These are phyloP conservation scores for Rhynchosporium agropyri DNA, from an alignment of 2,329 filamentous ascomycete species.

Conservation along the genomic window DNA sequence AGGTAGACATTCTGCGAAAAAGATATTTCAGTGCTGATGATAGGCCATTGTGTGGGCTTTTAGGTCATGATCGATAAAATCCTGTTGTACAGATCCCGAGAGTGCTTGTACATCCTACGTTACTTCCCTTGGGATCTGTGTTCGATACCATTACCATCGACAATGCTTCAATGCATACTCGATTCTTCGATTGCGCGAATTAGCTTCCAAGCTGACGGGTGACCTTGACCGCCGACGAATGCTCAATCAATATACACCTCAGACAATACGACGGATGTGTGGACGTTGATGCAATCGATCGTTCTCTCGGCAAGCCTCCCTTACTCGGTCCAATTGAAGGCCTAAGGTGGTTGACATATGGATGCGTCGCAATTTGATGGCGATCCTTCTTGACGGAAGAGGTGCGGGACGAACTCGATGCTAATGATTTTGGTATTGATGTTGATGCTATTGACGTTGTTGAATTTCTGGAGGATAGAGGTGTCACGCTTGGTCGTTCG, in stretches of 20 bases:
- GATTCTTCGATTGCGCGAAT: neutral
- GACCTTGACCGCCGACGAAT: neutral
- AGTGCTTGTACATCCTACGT: neutral
- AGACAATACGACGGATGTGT: neutral
- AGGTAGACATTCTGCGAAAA: slow-evolving; percentile 17
- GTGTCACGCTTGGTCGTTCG: neutral
- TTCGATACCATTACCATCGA: slow-evolving; percentile 8
- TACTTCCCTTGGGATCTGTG: slow-evolving; percentile 26
- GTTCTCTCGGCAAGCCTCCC: neutral
- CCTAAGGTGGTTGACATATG: neutral
- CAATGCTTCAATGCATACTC: slow-evolving; percentile 18
- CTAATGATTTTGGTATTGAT: no score
- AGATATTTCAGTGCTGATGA: slow-evolving; percentile 34
- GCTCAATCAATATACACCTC: neutral
- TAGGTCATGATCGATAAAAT: slow-evolving; percentile 38
- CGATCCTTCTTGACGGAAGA: neutral
- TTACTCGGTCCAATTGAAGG: neutral
- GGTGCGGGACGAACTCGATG: neutral
- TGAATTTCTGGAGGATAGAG: slow-evolving; percentile 4
- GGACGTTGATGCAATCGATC: slow-evolving; percentile 6
- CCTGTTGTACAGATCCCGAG: slow-evolving; percentile 26
- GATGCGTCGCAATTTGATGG: neutral
- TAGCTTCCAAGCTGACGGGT: neutral
- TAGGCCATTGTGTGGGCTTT: slow-evolving; percentile 29
- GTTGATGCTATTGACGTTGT: neutral